phyloP scores from a whole-genome alignment of 2,329 filamentous ascomycete species.

The Aspergillus alliaceus region DNA sequence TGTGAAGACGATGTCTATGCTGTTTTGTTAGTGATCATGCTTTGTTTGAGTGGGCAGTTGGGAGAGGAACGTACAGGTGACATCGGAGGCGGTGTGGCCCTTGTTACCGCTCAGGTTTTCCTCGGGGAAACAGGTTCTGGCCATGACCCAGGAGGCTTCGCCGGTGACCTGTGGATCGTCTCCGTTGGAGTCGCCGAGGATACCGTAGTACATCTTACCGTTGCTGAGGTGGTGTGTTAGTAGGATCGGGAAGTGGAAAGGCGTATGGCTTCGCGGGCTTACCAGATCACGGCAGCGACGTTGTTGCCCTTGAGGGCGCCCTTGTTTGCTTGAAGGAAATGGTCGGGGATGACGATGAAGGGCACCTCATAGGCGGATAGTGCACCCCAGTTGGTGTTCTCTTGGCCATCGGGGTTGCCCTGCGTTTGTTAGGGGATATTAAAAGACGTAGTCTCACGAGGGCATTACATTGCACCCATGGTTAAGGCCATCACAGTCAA shows the following conservation, averaged over 20 bases:
- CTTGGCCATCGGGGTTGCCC: constrained; percentile 31
- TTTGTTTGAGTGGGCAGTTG: neutral
- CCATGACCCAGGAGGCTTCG: constrained; percentile 36
- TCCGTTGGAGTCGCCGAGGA: constrained; percentile 32
- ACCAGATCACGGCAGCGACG: constrained; percentile 32
- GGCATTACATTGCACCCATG: constrained; percentile 23
- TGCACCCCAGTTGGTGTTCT: constrained; percentile 29
- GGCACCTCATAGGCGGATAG: constrained; percentile 34
- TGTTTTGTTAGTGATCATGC: neutral
- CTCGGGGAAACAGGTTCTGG: constrained; percentile 32
- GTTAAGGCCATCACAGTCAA: constrained; percentile 34
- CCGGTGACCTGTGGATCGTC: constrained; percentile 31
- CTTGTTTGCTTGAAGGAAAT: constrained; percentile 21
- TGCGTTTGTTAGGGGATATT: constrained; percentile 4
- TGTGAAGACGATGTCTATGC: constrained; percentile 31
- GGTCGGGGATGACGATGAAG: constrained; percentile 32
- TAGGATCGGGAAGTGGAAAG: neutral
- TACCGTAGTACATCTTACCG: constrained; percentile 36
- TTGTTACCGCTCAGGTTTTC: constrained; percentile 27
- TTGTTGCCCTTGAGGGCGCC: constrained; percentile 26
- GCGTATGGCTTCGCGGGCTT: neutral
- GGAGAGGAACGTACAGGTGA: constrained; percentile 26
- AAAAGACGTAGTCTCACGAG: no score
- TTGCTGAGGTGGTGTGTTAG: constrained; percentile 15
- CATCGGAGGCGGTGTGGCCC: constrained; percentile 27